Evolutionary conservation across 2,329 filamentous ascomycete species (phyloP).

Genomic region (Claviceps sorghi): DNA sequence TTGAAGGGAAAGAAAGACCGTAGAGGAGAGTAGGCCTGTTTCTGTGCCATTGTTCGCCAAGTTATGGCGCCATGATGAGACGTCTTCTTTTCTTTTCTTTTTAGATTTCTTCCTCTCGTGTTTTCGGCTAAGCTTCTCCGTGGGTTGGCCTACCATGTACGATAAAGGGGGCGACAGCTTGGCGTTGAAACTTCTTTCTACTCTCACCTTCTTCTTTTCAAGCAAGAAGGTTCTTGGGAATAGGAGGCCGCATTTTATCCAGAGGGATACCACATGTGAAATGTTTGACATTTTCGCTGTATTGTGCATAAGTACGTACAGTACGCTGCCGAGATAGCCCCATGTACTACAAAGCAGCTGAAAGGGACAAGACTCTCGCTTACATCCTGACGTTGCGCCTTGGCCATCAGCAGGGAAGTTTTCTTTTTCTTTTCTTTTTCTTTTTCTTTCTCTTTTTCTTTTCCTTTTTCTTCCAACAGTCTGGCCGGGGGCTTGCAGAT

Average conservation of each 20-base stretch:
- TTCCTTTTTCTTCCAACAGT: too few relatives aligned
- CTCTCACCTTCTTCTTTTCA: background rate
- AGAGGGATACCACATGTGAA: background rate
- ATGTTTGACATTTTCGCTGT: background rate
- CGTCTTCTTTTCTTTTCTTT: background rate
- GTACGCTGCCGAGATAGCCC: background rate
- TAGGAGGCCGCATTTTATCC: background rate
- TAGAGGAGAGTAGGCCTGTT: background rate
- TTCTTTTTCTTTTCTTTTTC: background rate
- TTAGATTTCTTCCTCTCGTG: too few relatives aligned
- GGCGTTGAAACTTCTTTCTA: too few relatives aligned
- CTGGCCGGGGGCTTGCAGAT: background rate
- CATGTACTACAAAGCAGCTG: background rate
- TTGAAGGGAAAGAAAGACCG: background rate
- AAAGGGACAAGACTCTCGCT: background rate
- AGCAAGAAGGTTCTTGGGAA: background rate
- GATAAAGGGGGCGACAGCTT: too few relatives aligned
- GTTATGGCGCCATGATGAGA: background rate
- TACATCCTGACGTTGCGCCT: background rate
- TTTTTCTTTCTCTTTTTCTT: too few relatives aligned
- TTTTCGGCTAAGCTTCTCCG: too few relatives aligned
- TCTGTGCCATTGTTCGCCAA: background rate
- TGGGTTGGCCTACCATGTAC: too few relatives aligned
- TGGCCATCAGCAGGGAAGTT: background rate
- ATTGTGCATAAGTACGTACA: background rate